Conservation (phyloP, 192 early-diverging fungal species). For the Geranomyces variabilis region DNA sequence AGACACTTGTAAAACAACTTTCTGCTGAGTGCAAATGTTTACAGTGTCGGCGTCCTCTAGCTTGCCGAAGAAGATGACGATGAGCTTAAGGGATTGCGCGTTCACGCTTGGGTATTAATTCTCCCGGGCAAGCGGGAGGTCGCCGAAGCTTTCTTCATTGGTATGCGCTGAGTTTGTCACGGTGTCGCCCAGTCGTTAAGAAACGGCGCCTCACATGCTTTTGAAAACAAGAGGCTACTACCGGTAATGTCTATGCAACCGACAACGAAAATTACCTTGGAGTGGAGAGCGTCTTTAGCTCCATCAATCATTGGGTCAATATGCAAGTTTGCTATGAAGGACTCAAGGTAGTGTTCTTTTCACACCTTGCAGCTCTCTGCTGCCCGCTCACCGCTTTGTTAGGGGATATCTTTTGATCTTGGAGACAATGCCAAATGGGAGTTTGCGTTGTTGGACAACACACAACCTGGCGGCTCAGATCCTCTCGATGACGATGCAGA, state of each 20-base stretch:
- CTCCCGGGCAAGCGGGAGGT: constrained; percentile 62
- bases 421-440: constrained; percentile 68
- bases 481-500: constrained; percentile 29
- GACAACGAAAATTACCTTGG: constrained; percentile 61
- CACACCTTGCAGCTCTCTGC: background rate
- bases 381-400: background rate
- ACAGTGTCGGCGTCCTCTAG: background rate
- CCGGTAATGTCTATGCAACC: constrained; percentile 49
- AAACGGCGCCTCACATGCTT: background rate
- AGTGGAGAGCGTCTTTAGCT: constrained; percentile 61
- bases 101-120: constrained; percentile 64
- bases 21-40: background rate
- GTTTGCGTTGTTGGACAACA: constrained; percentile 60
- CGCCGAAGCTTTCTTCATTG: constrained; percentile 64
- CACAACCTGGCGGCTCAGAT: constrained; percentile 46
- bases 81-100: constrained; percentile 56
- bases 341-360: constrained; percentile 44
- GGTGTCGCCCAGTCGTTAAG: background rate
- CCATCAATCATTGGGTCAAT: constrained; percentile 65
- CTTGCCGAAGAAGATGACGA: constrained; percentile 55
- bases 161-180: constrained; percentile 18
- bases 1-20: background rate
- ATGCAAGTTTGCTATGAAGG: constrained; percentile 68
- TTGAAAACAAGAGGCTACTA: constrained; percentile 47
- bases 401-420: constrained; percentile 66